Evolutionary conservation across 1,139 yeast genomes (phyloP), one percentile per base, ranked within the genome.

Genomic region (Yamadazyma atmosphaerica): DNA sequence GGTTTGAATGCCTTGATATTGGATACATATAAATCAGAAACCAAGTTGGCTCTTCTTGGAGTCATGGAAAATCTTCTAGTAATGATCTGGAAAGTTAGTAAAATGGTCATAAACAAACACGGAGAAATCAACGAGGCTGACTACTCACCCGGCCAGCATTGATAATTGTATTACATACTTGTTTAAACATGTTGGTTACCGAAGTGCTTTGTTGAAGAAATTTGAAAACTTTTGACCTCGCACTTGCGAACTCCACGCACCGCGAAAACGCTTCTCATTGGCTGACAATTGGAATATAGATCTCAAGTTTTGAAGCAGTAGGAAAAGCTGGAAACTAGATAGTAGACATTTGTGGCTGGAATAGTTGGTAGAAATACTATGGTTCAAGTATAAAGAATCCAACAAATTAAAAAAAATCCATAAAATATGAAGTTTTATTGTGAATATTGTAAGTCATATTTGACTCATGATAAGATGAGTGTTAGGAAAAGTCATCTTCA

Each of bases 1-100:
- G 96, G 90, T 77, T 89, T 87, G 81, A 85, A 88, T 45, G 81
- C 81, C 74, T 83, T 86, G 69, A 92, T 75, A 68, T 88, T 95
- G 67, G 78, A 83, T 60, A 90, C 72, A 74, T 90, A 92, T 54
- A 90, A 78, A 52, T 90, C 96, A 64, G 88, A 80, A 59, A 90
- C 70, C 62, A 86, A 76, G 73, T 88, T 82, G 55, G 58, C 55
- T 63, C 72, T 68, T 57, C 67, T 63, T 51, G 75, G 68, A 43
- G 74, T 66, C 49, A 63, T 58, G 44, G 77, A 68, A 56, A 72
- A 64, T 67, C 76, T 68, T 63, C 61, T 68, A 45, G 74, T 61
- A 52, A 49, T 55, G 49, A 55, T 58, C 63, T 63, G 52, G 36
- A 34, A 37, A 5, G 58, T 55, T 53, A 55, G 60, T 56, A 48